A percentile compares a stretch with the other conserved stretches of the same genome.
phyloP scores from a whole-genome alignment of 441 rosid species.

The Populus tomentosa region DNA sequence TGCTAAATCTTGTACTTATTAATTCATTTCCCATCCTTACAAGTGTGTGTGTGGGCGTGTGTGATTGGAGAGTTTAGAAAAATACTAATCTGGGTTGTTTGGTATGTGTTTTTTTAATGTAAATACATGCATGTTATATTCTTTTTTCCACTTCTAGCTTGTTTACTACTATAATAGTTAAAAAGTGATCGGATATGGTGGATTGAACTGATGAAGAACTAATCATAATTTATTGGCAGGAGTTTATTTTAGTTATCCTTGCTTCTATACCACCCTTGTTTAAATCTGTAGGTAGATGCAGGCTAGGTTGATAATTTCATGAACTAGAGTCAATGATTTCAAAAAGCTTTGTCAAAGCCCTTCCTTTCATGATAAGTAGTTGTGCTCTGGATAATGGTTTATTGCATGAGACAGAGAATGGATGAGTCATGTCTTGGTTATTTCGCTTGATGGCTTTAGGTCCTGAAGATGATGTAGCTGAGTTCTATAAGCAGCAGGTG shows the following conservation, averaged over 20 bases:
- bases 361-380: neutral
- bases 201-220: neutral
- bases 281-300: neutral
- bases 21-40: neutral
- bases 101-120: neutral
- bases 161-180: neutral
- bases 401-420: neutral
- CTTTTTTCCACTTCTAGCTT: neutral
- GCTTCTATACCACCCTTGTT: neutral
- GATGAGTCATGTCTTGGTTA: neutral
- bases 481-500: slow-evolving; percentile 91
- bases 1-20: neutral
- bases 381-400: neutral
- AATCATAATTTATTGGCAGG: neutral
- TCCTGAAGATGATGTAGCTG: slow-evolving; percentile 81
- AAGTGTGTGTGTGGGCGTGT: neutral
- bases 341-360: neutral
- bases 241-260: neutral
- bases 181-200: neutral
- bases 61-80: neutral
- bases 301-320: neutral
- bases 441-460: slow-evolving; percentile 41
- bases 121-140: neutral
- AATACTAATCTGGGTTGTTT: neutral
- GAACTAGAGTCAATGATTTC: neutral